Percentiles rank a stretch among this genome's conserved stretches.
Conservation (phyloP, 2,329 filamentous ascomycete genomes). For the Aspergillus pseudonomiae region DNA sequence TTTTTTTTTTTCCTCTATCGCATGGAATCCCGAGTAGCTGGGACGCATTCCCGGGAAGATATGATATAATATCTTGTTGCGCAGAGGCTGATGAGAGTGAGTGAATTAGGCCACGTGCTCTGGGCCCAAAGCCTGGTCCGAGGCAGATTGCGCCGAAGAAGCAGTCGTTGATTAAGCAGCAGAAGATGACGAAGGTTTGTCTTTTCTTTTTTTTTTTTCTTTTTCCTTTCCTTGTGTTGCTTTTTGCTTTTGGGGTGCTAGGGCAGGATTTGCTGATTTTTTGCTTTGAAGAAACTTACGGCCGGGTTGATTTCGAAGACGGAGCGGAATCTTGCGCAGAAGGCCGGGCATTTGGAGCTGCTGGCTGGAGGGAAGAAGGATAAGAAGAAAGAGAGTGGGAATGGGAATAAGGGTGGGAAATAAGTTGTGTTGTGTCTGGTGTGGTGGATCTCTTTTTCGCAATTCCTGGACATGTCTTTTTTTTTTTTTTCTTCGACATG, state of each 20-base stretch:
- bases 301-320: constrained; percentile 66
- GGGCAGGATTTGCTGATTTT: background rate
- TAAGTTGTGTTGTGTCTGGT: constrained; percentile 11
- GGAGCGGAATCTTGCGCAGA: constrained; percentile 67
- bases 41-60: no score
- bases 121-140: constrained; percentile 46
- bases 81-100: no score
- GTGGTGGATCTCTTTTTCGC: background rate
- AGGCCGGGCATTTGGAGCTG: constrained; percentile 71
- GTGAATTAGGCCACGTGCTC: no score
- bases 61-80: no score
- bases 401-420: constrained; percentile 34
- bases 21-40: no score
- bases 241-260: no score
- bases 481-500: background rate
- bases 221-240: background rate
- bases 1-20: no score
- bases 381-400: constrained; percentile 44
- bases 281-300: constrained; percentile 56
- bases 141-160: constrained; percentile 71
- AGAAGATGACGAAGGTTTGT: constrained; percentile 64
- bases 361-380: constrained; percentile 68
- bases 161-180: constrained; percentile 59
- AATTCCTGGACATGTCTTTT: background rate
- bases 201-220: background rate